Conservation (phyloP, 2,329 filamentous ascomycete species). For the Cryphonectria japonica region DNA sequence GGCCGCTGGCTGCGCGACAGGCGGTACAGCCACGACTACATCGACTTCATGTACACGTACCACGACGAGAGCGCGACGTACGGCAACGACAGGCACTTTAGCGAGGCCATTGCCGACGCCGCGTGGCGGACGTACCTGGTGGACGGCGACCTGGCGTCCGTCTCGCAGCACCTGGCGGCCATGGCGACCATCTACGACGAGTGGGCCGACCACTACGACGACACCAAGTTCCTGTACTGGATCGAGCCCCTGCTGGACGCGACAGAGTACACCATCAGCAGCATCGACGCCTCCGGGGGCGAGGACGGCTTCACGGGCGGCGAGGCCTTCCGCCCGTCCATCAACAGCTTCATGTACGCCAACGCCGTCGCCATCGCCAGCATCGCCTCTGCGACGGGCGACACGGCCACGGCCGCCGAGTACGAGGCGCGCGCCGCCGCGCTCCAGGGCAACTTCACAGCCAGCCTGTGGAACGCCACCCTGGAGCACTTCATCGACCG, state of each 20-base stretch:
- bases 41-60: constrained; percentile 44
- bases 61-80: constrained; percentile 33
- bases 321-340: constrained; percentile 46
- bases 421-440: constrained; percentile 39
- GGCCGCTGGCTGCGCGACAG: constrained; percentile 49
- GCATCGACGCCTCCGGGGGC: constrained; percentile 46
- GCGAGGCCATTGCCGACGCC: constrained; percentile 46
- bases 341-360: constrained; percentile 49
- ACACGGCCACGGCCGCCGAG: constrained; percentile 30
- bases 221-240: constrained; percentile 45
- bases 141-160: constrained; percentile 42
- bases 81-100: constrained; percentile 46
- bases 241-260: constrained; percentile 48
- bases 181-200: constrained; percentile 43
- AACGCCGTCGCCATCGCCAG: constrained; percentile 47
- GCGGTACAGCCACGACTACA: constrained; percentile 48
- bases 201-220: constrained; percentile 45
- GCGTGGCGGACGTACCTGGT: constrained; percentile 47
- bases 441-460: constrained; percentile 43
- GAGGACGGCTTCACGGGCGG: constrained; percentile 46
- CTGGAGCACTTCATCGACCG: constrained; percentile 50
- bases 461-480: constrained; percentile 47
- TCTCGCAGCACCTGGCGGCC: constrained; percentile 38
- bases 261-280: constrained; percentile 50
- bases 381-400: constrained; percentile 40